phyloP scores from a whole-genome alignment of 345 rosid genomes.

The Moricandia arvensis region DNA sequence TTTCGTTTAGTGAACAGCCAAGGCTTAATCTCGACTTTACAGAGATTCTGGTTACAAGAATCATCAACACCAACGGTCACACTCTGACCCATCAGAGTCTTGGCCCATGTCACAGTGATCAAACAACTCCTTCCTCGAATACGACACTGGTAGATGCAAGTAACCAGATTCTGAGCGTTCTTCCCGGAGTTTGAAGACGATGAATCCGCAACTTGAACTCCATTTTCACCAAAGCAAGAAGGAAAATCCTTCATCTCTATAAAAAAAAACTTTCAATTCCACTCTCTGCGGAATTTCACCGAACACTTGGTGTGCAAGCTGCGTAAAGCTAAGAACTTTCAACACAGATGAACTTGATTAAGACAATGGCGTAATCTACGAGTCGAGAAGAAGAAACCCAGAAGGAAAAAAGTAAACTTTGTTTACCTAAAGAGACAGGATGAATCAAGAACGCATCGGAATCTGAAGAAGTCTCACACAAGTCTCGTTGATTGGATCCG shows the following conservation, averaged over 20 bases:
- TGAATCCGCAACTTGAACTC: slow-evolving; percentile 88
- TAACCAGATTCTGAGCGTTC: slow-evolving; percentile 76
- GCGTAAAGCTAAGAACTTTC: background rate
- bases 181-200: slow-evolving; percentile 57
- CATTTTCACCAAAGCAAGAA: slow-evolving; percentile 96
- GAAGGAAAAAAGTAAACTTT: background rate
- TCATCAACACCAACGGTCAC: slow-evolving; percentile 68
- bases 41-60: slow-evolving; percentile 57
- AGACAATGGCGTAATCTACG: background rate
- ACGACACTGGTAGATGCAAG: slow-evolving; percentile 71
- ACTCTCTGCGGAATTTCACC: slow-evolving; percentile 25
- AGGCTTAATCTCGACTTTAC: slow-evolving; percentile 85
- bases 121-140: slow-evolving; percentile 57
- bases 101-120: slow-evolving; percentile 82
- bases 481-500: slow-evolving; percentile 26
- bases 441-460: slow-evolving; percentile 4
- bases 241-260: slow-evolving; percentile 86
- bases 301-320: background rate
- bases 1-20: slow-evolving; percentile 85
- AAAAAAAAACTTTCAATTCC: background rate
- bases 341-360: background rate
- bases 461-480: background rate
- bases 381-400: background rate
- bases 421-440: background rate
- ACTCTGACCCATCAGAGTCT: slow-evolving; percentile 84